phyloP scores from a whole-genome alignment of 768 basidiomycete genomes.

The Hydnomerulius pinastri region DNA sequence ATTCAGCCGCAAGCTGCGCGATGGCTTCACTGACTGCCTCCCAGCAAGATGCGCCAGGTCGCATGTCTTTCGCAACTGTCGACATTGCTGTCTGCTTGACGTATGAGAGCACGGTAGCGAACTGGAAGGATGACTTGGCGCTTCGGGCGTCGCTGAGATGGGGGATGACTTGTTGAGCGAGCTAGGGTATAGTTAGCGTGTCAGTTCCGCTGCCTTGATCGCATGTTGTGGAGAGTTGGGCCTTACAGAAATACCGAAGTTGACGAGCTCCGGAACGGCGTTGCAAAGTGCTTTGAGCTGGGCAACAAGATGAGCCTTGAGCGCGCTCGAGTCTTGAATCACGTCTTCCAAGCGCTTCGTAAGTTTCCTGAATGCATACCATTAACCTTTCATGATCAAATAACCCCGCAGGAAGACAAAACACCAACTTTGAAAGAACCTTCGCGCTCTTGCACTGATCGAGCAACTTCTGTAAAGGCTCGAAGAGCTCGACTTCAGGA shows the following conservation, averaged over 20 bases:
- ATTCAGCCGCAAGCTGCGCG: slow-evolving; percentile 68
- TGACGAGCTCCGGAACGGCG: slow-evolving; percentile 76
- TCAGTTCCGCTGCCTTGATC: neutral
- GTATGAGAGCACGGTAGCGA: slow-evolving; percentile 67
- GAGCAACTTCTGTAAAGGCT: slow-evolving; percentile 79
- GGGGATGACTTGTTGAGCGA: slow-evolving; percentile 87
- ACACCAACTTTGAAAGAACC: slow-evolving; percentile 68
- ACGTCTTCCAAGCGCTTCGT: slow-evolving; percentile 84
- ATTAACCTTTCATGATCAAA: too few species aligned
- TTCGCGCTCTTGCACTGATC: slow-evolving; percentile 84
- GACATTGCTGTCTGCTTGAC: slow-evolving; percentile 73
- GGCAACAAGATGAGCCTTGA: slow-evolving; percentile 69
- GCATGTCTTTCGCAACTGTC: slow-evolving; percentile 67
- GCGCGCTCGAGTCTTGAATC: slow-evolving; percentile 65
- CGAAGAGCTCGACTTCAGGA: slow-evolving; percentile 73
- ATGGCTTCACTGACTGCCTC: slow-evolving; percentile 74
- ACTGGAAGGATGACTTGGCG: slow-evolving; percentile 76
- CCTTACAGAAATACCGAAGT: slow-evolving; percentile 88
- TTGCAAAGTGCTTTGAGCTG: slow-evolving; percentile 75
- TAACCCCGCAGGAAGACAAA: neutral
- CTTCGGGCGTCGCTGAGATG: slow-evolving; percentile 81
- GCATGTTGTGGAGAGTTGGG: neutral
- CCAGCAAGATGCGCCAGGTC: slow-evolving; percentile 72
- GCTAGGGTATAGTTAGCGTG: slow-evolving; percentile 41
- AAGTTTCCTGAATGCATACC: too few species aligned